Percentiles rank a stretch among this genome's conserved stretches.
These are phyloP conservation scores for Yamadazyma laniorum DNA, from an alignment of 805 yeast species.

Conservation along the genomic window DNA sequence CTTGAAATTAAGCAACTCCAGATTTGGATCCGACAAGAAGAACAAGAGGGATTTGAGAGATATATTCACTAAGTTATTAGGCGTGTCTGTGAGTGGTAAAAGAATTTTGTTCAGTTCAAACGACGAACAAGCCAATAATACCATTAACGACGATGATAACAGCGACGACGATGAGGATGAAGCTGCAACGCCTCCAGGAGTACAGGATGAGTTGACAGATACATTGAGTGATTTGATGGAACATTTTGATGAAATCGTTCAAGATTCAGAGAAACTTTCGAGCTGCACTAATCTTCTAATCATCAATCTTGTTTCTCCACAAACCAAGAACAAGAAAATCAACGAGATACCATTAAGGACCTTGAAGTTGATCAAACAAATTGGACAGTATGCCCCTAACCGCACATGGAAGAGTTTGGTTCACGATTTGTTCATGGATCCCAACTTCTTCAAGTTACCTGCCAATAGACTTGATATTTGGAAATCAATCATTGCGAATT, in stretches of 20 bases:
- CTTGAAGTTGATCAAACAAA: slow-evolving; percentile 42
- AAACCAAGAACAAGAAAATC: slow-evolving; percentile 44
- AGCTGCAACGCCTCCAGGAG: slow-evolving; percentile 14
- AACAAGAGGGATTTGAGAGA: slow-evolving; percentile 55
- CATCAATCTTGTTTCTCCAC: slow-evolving; percentile 52
- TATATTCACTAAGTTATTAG: slow-evolving; percentile 31
- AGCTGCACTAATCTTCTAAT: slow-evolving; percentile 42
- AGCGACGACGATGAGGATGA: slow-evolving; percentile 11
- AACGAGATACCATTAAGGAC: slow-evolving; percentile 39
- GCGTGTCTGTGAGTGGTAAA: slow-evolving; percentile 14
- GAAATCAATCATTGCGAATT: slow-evolving; percentile 54
- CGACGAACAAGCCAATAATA: slow-evolving; percentile 3
- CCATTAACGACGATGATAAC: slow-evolving; percentile 1
- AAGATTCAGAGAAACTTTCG: slow-evolving; percentile 56
- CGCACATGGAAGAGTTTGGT: slow-evolving; percentile 65
- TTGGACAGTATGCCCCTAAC: slow-evolving; percentile 34
- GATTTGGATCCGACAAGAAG: slow-evolving; percentile 61
- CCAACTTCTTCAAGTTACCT: slow-evolving; percentile 48
- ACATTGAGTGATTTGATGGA: slow-evolving; percentile 32
- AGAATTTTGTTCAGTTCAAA: slow-evolving; percentile 9
- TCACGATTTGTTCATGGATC: slow-evolving; percentile 63
- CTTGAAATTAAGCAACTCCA: slow-evolving; percentile 53
- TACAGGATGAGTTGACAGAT: slow-evolving; percentile 45
- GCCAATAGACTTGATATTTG: slow-evolving; percentile 36
- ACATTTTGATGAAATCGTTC: slow-evolving; percentile 40